Conservation (phyloP, 768 basidiomycete species). For the Phylloporus sp. region DNA sequence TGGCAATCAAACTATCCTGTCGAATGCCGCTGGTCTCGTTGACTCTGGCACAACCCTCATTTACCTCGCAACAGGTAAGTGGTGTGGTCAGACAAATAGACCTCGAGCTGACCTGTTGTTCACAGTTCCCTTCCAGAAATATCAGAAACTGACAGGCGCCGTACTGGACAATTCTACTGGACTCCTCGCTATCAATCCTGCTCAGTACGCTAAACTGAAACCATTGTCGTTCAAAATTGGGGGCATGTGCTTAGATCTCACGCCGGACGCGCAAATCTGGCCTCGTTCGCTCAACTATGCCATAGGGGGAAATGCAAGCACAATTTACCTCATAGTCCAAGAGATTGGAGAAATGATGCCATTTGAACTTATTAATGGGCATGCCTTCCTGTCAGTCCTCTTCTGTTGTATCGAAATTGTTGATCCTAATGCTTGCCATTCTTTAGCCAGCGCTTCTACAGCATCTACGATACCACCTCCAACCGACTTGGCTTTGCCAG, state of each 20-base stretch:
- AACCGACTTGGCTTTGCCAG: constrained; percentile 38
- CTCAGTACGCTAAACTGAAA: constrained; percentile 19
- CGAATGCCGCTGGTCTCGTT: constrained; percentile 23
- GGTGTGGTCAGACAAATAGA: not conserved
- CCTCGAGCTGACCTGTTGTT: not conserved
- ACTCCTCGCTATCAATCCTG: constrained; percentile 20
- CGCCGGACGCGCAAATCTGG: constrained; percentile 13
- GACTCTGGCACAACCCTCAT: constrained; percentile 28
- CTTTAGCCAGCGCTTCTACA: constrained; percentile 36
- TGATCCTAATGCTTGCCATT: not conserved
- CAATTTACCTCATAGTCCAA: constrained; percentile 24
- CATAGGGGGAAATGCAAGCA: constrained; percentile 18
- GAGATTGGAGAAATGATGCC: constrained; percentile 1
- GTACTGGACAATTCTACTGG: constrained; percentile 22
- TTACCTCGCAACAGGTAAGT: constrained; percentile 15
- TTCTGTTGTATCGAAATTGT: not conserved
- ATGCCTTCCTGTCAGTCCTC: constrained; percentile 8
- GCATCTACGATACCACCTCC: constrained; percentile 7
- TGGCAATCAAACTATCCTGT: constrained; percentile 13
- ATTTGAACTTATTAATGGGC: constrained; percentile 16
- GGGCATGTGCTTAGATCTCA: constrained; percentile 8
- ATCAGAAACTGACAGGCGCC: constrained; percentile 2
- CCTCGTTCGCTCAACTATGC: constrained; percentile 15
- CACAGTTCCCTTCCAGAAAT: constrained; percentile 15
- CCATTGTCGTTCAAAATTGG: constrained; percentile 16